Conservation (phyloP, 306 rosid species). For the Phaseolus lunatus region DNA sequence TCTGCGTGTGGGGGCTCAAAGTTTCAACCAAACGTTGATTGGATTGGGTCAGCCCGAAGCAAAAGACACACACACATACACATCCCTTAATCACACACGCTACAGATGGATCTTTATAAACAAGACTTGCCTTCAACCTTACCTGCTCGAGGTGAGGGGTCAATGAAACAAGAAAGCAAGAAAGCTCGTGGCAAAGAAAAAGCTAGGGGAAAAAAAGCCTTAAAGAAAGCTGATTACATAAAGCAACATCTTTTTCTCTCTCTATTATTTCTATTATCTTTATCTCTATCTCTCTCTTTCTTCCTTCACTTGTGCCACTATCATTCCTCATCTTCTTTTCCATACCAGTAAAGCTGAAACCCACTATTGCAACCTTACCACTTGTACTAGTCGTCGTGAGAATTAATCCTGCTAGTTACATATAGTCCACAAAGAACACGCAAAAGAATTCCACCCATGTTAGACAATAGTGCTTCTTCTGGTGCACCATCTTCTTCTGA, state of each 20-base stretch:
- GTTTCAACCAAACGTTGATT: slow-evolving; percentile 46
- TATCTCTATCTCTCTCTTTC: slow-evolving; percentile 35
- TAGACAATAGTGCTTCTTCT: slow-evolving; percentile 54
- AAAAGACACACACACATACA: neutral
- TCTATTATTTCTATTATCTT: neutral
- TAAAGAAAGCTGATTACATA: slow-evolving; percentile 74
- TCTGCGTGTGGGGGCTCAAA: slow-evolving; percentile 49
- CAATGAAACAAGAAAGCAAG: slow-evolving; percentile 57
- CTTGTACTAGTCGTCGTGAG: slow-evolving; percentile 46
- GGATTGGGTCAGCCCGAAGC: slow-evolving; percentile 44
- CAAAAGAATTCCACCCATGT: slow-evolving; percentile 59
- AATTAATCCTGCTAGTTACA: slow-evolving; percentile 37
- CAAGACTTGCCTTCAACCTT: slow-evolving; percentile 62
- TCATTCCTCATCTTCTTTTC: slow-evolving; percentile 20
- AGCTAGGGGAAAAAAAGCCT: slow-evolving; percentile 52
- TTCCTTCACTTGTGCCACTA: slow-evolving; percentile 24
- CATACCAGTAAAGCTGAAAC: slow-evolving; percentile 67
- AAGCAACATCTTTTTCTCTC: slow-evolving; percentile 61
- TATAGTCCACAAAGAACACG: slow-evolving; percentile 33
- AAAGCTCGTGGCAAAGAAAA: slow-evolving; percentile 50
- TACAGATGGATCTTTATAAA: slow-evolving; percentile 55
- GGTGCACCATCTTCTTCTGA: slow-evolving; percentile 60
- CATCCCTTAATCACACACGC: neutral
- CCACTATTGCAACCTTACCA: slow-evolving; percentile 56
- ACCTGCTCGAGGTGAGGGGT: slow-evolving; percentile 76